phyloP scores from a whole-genome alignment of 306 rosid species.

The Citrullus mucosospermus region DNA sequence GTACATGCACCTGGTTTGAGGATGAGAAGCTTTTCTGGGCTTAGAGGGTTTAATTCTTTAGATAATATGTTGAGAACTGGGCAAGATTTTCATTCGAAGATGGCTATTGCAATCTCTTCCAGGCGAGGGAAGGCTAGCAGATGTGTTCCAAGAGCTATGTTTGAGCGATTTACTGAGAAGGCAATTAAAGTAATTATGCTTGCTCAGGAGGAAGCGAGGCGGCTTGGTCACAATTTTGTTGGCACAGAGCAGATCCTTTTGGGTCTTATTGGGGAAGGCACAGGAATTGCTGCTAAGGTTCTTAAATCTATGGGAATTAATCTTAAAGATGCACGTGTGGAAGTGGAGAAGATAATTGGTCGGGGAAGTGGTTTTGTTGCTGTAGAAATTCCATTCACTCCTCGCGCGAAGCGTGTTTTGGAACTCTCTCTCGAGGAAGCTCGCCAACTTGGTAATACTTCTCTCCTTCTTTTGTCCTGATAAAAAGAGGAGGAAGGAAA shows the following conservation, averaged over 20 bases:
- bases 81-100: conserved; percentile 44
- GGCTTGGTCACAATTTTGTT: conserved; percentile 96
- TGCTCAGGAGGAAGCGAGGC: conserved; percentile 97
- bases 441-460: conserved; percentile 75
- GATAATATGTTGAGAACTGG: conserved; percentile 44
- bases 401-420: conserved; percentile 97
- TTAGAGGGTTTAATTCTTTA: conserved; percentile 48
- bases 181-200: conserved; percentile 96
- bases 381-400: conserved; percentile 93
- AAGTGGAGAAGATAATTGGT: conserved; percentile 98
- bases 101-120: conserved; percentile 35
- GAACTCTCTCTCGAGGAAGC: conserved; percentile 98
- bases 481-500: too few relatives aligned
- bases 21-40: conserved; percentile 55
- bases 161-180: conserved; percentile 94
- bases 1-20: conserved; percentile 33
- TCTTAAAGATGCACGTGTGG: conserved; percentile 95
- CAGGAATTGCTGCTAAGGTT: conserved; percentile 97
- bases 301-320: conserved; percentile 93
- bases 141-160: conserved; percentile 76
- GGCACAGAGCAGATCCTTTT: conserved; percentile 98
- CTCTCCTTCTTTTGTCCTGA: neutral
- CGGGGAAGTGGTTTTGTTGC: conserved; percentile 98
- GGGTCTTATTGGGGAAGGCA: conserved; percentile 97
- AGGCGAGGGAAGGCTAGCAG: conserved; percentile 47